These are phyloP conservation scores for Rhynchosporium agropyri DNA, from an alignment of 2,329 filamentous ascomycete genomes.

Conservation along the genomic window DNA sequence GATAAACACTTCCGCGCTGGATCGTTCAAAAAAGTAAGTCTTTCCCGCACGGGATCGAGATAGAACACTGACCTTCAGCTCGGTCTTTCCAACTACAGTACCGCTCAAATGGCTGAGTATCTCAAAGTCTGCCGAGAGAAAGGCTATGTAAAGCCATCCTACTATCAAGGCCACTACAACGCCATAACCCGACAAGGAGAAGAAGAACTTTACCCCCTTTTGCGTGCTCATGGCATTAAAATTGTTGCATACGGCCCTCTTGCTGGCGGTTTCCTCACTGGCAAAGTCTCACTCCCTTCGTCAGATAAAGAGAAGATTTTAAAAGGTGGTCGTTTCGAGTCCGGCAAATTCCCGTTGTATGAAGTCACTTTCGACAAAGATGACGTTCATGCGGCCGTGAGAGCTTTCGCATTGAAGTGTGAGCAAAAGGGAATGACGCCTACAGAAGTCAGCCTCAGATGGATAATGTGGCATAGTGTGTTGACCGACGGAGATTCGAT, in stretches of 20 bases:
- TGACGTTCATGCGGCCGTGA: slow-evolving; percentile 43
- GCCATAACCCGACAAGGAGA: slow-evolving; percentile 74
- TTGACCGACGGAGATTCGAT: slow-evolving; percentile 36
- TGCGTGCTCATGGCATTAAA: slow-evolving; percentile 72
- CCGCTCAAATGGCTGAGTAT: slow-evolving; percentile 82
- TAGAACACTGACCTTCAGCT: slow-evolving; percentile 47
- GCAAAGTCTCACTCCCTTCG: slow-evolving; percentile 34
- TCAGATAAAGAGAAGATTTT: slow-evolving; percentile 10
- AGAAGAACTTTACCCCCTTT: slow-evolving; percentile 69
- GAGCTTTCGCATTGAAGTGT: slow-evolving; percentile 45
- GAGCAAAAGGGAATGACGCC: slow-evolving; percentile 46
- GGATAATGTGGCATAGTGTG: slow-evolving; percentile 44
- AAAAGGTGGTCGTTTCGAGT: slow-evolving; percentile 10
- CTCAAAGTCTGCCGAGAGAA: slow-evolving; percentile 75
- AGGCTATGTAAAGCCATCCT: slow-evolving; percentile 74
- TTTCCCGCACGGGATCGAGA: background rate
- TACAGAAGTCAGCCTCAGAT: slow-evolving; percentile 47
- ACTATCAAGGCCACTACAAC: slow-evolving; percentile 89
- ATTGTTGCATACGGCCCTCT: slow-evolving; percentile 71
- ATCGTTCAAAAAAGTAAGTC: slow-evolving; percentile 18
- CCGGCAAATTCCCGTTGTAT: slow-evolving; percentile 14
- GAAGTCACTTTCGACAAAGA: slow-evolving; percentile 31
- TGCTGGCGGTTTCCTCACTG: slow-evolving; percentile 38
- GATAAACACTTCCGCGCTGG: slow-evolving; percentile 19
- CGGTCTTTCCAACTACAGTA: slow-evolving; percentile 80